Evolutionary conservation across 2,329 filamentous ascomycete species (phyloP), one percentile per base, ranked within the genome.

Genomic region (Fusarium secorum): DNA sequence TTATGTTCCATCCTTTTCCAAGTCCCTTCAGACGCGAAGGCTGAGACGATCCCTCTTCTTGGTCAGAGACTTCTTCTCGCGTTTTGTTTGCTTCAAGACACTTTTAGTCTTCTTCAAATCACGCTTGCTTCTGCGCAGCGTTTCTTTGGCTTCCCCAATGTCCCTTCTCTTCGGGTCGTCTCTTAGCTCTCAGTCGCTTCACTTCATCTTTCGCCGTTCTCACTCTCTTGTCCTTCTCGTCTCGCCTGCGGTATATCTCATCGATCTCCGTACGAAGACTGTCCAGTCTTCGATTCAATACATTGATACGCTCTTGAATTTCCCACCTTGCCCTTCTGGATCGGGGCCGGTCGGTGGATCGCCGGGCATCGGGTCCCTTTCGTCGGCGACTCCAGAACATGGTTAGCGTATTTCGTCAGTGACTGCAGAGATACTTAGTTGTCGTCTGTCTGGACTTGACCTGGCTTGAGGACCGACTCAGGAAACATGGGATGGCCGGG

Each of bases 1-100:
- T 3, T 7, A 4, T 7, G 0, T 22, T n/a, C 11, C 2, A 18
- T 1, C 5, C 7, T 18, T 22, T 22, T 13, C 15, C 7, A 22
- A 10, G 14, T 3, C 20, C 7, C 2, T 9, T 48, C 0, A 48
- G 4, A 48, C 15, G 11, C 28, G 20, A 5, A 18, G n/a, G 15
- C 15, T 22, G n/a, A 32, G 28, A 2, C n/a, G n/a, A 22, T 22
- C 28, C 11, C n/a, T 48, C 28, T 22, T 22, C 28, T 48, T 48
- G 11, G 28, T n/a, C 1, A 48, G 11, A 18, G 45, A 48, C n/a
- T 48, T 48, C 5, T 32, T 48, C 45, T 48, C 28, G 2, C 28
- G n/a, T 11, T 48, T 48, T 0, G 45, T 32, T 14, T 48, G 45
- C 11, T 32, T 32, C 11, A 32, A 18, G 7, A 4, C 11, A 18